Base-by-base conservation (phyloP, 129 eudicot genomes). In the Artemisia tridentata region DNA sequence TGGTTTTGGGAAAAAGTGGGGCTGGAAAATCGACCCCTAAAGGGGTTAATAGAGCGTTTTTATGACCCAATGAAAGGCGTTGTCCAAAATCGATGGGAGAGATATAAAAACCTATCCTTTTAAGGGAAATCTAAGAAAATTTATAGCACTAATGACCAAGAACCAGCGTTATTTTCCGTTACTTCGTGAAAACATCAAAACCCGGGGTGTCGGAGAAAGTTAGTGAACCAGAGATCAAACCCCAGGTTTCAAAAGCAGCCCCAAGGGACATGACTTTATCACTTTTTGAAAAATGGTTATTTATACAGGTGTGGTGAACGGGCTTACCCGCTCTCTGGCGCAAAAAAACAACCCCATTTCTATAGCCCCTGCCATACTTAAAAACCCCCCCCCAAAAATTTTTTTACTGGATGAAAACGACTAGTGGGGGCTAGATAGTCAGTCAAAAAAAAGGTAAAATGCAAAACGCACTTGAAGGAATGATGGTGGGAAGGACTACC, bases 1-100 rank as follows among this genome's bases (percentile, higher is more conserved):
- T 92, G 51, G 98, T 92, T 0, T n/a, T n/a, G n/a, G 98, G 98
- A 38, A 91, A 86, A 54, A 92, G 96, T 67, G 98, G 98, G 16
- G 89, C 98, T 0, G 98, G 98, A 11, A 89, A 92, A 55, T 92
- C 98, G 18, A 92, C 98, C 19, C 19, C 87, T 92, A 65, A 85
- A 89, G 11, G 88, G 91, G 31, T 50, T 92, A 16, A 80, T 92
- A 2, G 90, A 92, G 55, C 83, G 96, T 55, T 92, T 89, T 45
- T 89, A 89, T 19, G 98, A 92, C 64, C 98, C 98, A 4, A 7
- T 78, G 0, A 75, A 72, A 63, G 98, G 98, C 0, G 38, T 67
- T 1, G 95, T 87, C 25, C 25, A 86, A 85, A 68, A 68, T 92
- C 3, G 98, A 92, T 62, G 96, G 96, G 5, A 80, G 78, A 67